phyloP scores from a whole-genome alignment of 2,329 filamentous ascomycete genomes.

The Talaromyces funiculosus region DNA sequence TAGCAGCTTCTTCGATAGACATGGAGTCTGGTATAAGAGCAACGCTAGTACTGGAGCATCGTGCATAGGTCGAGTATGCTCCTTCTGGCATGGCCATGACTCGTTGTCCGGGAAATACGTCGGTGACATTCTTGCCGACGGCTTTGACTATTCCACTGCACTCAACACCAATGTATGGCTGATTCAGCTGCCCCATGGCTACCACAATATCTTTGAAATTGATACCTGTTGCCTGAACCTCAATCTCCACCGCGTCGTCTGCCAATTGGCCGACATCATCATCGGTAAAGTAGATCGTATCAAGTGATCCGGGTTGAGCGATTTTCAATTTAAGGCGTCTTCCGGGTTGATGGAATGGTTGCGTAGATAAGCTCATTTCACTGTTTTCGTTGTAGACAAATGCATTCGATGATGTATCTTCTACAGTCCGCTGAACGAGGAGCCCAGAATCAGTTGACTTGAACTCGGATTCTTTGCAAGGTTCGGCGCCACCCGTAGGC shows the following conservation, averaged over 20 bases:
- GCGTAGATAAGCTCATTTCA: slow-evolving; percentile 16
- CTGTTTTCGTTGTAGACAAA: slow-evolving; percentile 24
- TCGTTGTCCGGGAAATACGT: slow-evolving; percentile 34
- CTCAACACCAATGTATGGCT: slow-evolving; percentile 33
- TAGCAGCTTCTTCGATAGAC: slow-evolving; percentile 24
- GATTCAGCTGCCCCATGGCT: slow-evolving; percentile 8
- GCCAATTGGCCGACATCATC: slow-evolving; percentile 14
- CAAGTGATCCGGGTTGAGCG: slow-evolving; percentile 19
- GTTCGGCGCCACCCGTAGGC: slow-evolving; percentile 14
- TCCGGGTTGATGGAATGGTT: slow-evolving; percentile 21
- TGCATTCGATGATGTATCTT: slow-evolving; percentile 18
- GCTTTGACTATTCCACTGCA: slow-evolving; percentile 30
- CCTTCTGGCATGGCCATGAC: slow-evolving; percentile 32
- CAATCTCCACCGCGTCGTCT: slow-evolving; percentile 10
- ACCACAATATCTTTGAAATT: slow-evolving; percentile 14
- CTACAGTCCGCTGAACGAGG: slow-evolving; percentile 18
- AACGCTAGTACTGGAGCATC: slow-evolving; percentile 5
- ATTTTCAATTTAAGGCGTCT: slow-evolving; percentile 18
- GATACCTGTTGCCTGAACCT: slow-evolving; percentile 10
- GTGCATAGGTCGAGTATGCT: slow-evolving; percentile 23
- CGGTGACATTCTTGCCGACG: slow-evolving; percentile 23
- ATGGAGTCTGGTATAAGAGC: slow-evolving; percentile 19
- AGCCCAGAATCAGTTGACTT: slow-evolving; percentile 17
- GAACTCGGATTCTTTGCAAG: slow-evolving; percentile 21
- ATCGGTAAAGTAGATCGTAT: slow-evolving; percentile 23